phyloP scores from a whole-genome alignment of 257 asterid genomes.

The Galeopsis tetrahit region DNA sequence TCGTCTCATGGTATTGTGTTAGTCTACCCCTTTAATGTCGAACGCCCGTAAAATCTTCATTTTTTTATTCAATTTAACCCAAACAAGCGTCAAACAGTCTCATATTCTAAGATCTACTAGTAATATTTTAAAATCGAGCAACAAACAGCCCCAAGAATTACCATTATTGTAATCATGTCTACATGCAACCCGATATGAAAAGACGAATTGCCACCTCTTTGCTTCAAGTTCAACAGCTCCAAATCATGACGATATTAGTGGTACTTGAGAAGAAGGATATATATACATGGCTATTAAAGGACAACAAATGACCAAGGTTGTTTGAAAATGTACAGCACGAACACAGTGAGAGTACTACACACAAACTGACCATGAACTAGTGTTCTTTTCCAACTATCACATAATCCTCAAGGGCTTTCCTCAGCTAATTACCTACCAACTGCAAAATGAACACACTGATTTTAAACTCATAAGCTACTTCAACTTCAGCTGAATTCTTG shows the following conservation, averaged over 20 bases:
- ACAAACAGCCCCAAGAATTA: no score
- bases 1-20: no score
- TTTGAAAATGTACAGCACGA: slow-evolving; percentile 6
- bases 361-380: slow-evolving; percentile 2
- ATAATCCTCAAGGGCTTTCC: slow-evolving; percentile 10
- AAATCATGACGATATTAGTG: not conserved
- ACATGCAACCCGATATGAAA: no score
- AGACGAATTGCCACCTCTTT: no score
- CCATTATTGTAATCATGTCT: no score
- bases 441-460: slow-evolving; percentile 37
- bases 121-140: no score
- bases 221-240: not conserved
- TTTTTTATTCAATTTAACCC: no score
- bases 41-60: no score
- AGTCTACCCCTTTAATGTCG: no score
- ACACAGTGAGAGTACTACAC: not conserved
- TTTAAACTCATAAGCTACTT: not conserved
- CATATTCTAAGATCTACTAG: no score
- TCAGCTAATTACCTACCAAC: slow-evolving; percentile 32
- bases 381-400: not conserved
- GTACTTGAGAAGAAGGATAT: not conserved
- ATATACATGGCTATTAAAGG: slow-evolving; percentile 2
- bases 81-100: no score
- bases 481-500: not conserved
- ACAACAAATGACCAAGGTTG: not conserved